A percentile compares a stretch with the other conserved stretches of the same genome.
Conservation (phyloP, 2,329 filamentous ascomycete genomes). For the Fusarium mexicanum region DNA sequence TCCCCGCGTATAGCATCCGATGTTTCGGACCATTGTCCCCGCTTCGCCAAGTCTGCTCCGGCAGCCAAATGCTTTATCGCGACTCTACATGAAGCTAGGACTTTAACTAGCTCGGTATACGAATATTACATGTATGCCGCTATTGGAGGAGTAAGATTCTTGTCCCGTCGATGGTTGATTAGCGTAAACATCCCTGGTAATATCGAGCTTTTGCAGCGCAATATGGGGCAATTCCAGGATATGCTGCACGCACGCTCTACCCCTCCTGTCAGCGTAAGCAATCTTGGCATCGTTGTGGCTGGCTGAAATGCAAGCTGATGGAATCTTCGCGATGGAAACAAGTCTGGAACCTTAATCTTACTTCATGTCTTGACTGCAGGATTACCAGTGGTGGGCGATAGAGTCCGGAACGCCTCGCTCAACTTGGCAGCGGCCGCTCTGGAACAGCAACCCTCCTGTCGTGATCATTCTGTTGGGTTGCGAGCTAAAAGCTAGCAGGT, state of each 20-base stretch:
- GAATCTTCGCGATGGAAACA: too few species aligned
- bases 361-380: neutral
- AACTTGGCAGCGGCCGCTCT: neutral
- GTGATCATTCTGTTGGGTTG: too few species aligned
- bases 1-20: neutral
- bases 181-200: fast-evolving
- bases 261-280: neutral
- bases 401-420: neutral
- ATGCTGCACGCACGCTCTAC: fast-evolving
- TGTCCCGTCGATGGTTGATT: neutral
- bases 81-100: too few species aligned
- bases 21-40: too few species aligned
- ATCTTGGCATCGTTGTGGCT: neutral
- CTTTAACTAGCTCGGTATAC: neutral
- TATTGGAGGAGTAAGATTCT: neutral
- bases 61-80: neutral
- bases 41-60: neutral
- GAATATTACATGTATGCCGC: neutral
- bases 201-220: neutral
- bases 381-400: neutral
- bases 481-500: fast-evolving
- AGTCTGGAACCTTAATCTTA: neutral
- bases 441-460: fast-evolving
- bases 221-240: neutral
- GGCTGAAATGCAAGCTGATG: neutral